phyloP scores from a whole-genome alignment of 2,329 filamentous ascomycete genomes.

The Monosporascus sp. region DNA sequence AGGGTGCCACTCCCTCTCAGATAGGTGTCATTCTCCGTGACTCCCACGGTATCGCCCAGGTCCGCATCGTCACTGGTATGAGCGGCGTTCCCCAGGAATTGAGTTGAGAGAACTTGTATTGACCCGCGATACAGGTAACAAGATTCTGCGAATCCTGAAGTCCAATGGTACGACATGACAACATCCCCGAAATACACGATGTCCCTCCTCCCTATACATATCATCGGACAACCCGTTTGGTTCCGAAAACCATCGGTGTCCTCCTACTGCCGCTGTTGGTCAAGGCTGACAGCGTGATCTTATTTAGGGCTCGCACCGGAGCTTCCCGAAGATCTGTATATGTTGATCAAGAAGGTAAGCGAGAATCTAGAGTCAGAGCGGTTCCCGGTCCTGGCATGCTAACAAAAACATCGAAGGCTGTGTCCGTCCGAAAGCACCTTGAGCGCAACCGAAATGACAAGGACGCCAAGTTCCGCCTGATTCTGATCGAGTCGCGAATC shows the following conservation, averaged over 20 bases:
- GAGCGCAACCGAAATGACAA: slow-evolving; percentile 99
- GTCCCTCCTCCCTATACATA: slow-evolving; percentile 10
- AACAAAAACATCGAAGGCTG: slow-evolving; percentile 54
- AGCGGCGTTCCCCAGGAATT: not conserved
- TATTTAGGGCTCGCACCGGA: slow-evolving; percentile 93
- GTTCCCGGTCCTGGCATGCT: too few relatives aligned
- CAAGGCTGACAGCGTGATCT: slow-evolving; percentile 89
- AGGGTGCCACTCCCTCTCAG: slow-evolving; percentile 97
- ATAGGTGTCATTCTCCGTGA: slow-evolving; percentile 99
- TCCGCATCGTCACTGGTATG: slow-evolving; percentile 95
- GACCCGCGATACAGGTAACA: slow-evolving; percentile 67
- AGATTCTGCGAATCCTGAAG: slow-evolving; percentile 99
- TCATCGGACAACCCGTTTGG: slow-evolving; percentile 2
- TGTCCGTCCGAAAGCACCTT: slow-evolving; percentile 99
- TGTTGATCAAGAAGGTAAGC: slow-evolving; percentile 99
- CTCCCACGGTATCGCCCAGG: slow-evolving; percentile 95
- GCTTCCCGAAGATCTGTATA: slow-evolving; percentile 99
- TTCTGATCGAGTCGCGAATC: slow-evolving; percentile 99
- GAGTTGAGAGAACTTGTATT: slow-evolving; percentile 12
- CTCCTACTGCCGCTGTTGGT: slow-evolving; percentile 76
- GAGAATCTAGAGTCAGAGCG: not conserved
- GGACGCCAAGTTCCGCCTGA: slow-evolving; percentile 99
- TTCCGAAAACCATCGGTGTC: slow-evolving; percentile 9
- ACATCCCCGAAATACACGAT: slow-evolving; percentile 11
- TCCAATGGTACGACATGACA: slow-evolving; percentile 75